A percentile compares a stretch with the other conserved stretches of the same genome.
These are phyloP conservation scores for Tephrocybe sp. DNA, from an alignment of 768 basidiomycete species.

Conservation along the genomic window DNA sequence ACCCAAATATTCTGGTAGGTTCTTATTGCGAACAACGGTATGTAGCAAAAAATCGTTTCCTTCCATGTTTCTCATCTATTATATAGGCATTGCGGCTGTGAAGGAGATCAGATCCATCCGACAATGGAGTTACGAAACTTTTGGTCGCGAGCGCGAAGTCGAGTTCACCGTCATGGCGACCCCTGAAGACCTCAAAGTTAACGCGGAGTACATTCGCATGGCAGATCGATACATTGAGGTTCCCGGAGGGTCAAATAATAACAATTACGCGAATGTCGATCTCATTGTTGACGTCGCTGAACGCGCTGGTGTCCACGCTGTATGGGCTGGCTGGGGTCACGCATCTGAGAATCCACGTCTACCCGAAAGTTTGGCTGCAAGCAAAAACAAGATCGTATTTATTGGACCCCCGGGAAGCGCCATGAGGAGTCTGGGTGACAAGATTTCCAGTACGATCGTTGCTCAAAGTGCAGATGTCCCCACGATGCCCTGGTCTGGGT, in stretches of 20 bases:
- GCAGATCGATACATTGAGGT: slow-evolving; percentile 99
- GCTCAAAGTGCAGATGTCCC: slow-evolving; percentile 96
- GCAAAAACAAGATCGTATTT: slow-evolving; percentile 96
- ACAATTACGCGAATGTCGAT: slow-evolving; percentile 99
- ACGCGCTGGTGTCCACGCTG: slow-evolving; percentile 95
- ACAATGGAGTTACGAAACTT: slow-evolving; percentile 99
- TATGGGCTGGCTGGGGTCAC: slow-evolving; percentile 99
- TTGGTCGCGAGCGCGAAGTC: slow-evolving; percentile 92
- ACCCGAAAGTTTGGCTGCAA: slow-evolving; percentile 89
- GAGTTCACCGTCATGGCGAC: slow-evolving; percentile 99
- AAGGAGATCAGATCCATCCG: slow-evolving; percentile 99
- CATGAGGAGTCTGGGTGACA: slow-evolving; percentile 98
- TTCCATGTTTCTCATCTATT: slow-evolving; percentile 5
- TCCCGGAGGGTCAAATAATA: slow-evolving; percentile 97
- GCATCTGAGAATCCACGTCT: slow-evolving; percentile 98
- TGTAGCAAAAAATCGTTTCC: slow-evolving; percentile 10
- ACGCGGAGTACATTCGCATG: slow-evolving; percentile 99
- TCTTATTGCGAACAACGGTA: slow-evolving; percentile 98
- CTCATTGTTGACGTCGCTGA: slow-evolving; percentile 98
- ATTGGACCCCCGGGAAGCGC: slow-evolving; percentile 99
- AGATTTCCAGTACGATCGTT: slow-evolving; percentile 99
- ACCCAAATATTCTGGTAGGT: slow-evolving; percentile 56
- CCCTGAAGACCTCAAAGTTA: slow-evolving; percentile 97
- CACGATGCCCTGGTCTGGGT: slow-evolving; percentile 98
- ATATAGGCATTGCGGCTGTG: slow-evolving; percentile 93